phyloP scores from a whole-genome alignment of 352 stramenopile species.

The Phytophthora fragariae region DNA sequence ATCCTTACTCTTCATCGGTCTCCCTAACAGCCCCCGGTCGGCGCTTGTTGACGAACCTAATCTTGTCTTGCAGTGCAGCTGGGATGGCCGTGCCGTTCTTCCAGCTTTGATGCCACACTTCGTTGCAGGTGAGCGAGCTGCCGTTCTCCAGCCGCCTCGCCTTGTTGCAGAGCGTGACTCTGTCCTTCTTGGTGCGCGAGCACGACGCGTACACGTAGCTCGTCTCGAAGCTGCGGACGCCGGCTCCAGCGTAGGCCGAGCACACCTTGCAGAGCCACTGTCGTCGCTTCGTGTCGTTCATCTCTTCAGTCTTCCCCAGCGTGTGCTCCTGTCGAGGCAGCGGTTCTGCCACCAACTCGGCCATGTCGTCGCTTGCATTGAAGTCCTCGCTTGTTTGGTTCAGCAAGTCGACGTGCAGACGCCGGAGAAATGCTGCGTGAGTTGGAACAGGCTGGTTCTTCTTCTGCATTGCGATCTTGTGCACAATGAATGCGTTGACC shows the following conservation, averaged over 20 bases:
- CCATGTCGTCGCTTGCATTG: not conserved
- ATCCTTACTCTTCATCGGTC: no score
- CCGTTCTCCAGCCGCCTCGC: not conserved
- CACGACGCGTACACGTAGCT: not conserved
- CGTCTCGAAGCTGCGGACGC: slow-evolving; percentile 26
- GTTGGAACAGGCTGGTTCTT: not conserved
- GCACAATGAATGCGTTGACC: slow-evolving; percentile 32
- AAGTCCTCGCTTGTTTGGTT: slow-evolving; percentile 22
- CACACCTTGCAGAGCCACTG: slow-evolving; percentile 39
- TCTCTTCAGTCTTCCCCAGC: slow-evolving; percentile 20
- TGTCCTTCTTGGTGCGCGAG: no score
- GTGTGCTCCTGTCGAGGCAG: slow-evolving; percentile 1
- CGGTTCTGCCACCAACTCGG: slow-evolving; percentile 10
- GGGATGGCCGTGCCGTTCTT: slow-evolving; percentile 24
- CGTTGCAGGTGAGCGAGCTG: slow-evolving; percentile 13
- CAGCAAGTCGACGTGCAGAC: slow-evolving; percentile 15
- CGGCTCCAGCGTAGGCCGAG: slow-evolving; percentile 14
- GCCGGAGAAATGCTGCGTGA: slow-evolving; percentile 3
- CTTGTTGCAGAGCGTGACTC: slow-evolving; percentile 17
- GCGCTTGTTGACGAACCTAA: slow-evolving; percentile 11
- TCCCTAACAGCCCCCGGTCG: not conserved
- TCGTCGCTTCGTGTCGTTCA: slow-evolving; percentile 22
- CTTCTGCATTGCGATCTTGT: slow-evolving; percentile 16
- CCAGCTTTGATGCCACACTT: slow-evolving; percentile 30
- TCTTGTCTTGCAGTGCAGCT: slow-evolving; percentile 18